Base-by-base conservation (phyloP, 2,329 filamentous ascomycete species). In the Nigrospora oryzae region DNA sequence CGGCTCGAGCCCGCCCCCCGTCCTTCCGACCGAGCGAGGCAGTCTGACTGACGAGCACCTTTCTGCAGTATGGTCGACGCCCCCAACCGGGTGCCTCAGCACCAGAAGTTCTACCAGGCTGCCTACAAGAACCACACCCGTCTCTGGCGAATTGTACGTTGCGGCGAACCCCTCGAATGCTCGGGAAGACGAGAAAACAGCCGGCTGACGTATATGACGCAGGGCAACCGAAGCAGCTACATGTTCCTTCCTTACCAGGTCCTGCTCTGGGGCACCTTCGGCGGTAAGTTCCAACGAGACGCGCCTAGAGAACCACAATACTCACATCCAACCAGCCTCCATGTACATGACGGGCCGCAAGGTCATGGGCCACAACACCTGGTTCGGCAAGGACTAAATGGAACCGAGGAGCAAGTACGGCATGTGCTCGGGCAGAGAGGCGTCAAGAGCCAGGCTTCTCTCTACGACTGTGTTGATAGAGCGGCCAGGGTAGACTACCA, bases 351-450 rank as follows among this genome's bases (percentile, higher is more conserved):
- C 85, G 71, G 69, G 74, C 64, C 84, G 86, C 63, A 81, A 86
- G 71, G 70, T 86, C 52, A 63, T 82, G 51, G 86, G 86, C 59
- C 79, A 90, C 75, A 90, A 89, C 78, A 87, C 82, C 50, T 89
- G 82, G 81, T 86, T 80, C 58, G 69, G 74, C 61, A 74, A 77
- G 65, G 60, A 68, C 53, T 80, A 74, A 61, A 54, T 39, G 12
- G 11, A 2, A 13, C 17, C 14, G 40, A 36, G 40, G 23, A 40
- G 38, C 34, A 52, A 40, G 51, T 49, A 50, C 40, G 48, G 45
- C 49, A 54, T 44, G 47, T 45, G 38, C 30, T 51, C 40, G 47
- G 54, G 53, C 51, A 53, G 46, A 56, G 17, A 47, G 32, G 41
- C 47, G 43, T 54, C 51, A 49, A 46, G n/a, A 45, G 44, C 48